Evolutionary conservation across 495 filamentous ascomycete species (phyloP), one percentile per base, ranked within the genome.

Genomic region (Pyronema domesticum): DNA sequence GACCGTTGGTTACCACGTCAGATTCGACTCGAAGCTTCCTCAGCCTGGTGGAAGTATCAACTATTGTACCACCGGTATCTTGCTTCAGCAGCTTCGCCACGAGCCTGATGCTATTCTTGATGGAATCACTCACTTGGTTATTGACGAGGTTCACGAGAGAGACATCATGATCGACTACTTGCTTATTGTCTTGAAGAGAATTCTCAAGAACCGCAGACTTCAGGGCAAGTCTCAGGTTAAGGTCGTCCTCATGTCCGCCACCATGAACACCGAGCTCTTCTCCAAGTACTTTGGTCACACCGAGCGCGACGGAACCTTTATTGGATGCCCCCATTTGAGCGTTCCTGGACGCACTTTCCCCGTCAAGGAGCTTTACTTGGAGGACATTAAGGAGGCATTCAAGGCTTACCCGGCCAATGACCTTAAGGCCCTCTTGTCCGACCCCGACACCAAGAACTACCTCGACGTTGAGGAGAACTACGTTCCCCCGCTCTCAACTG

Each of bases 131-230:
- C 75, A 80, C 55, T 63, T 80, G 14, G 67, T 80, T 34, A 72
- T 80, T 51, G 77, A 80, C 52, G 78, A 80, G 65, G 76, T 80
- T 36, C 78, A 80, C 60, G 77, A 79, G 57, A 71, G 77, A 51
- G 72, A 76, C 57, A 69, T 77, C 18, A 55, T 66, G 6, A 74
- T 77, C 35, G 77, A 80, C 56, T 72, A 78, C 53, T 64, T 78
- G 14, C 69, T 80, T 60, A 70, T 78, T 40, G 58, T 76, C 17
- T 56, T 80, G 30, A 80, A 75, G 59, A 71, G 69, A 17, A 62
- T 64, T 18, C 61, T 77, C 14, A 58, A 66, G 19, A 57, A 69
- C 14, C 67, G 74, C 35, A 60, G 52, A 53, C 52, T 35, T 6
- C 55, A 51, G n/a, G 68, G 69, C 7, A 66, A 68, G 50, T 55